Conservation (phyloP, 2,329 filamentous ascomycete genomes). For the Neoascochyta sp. region DNA sequence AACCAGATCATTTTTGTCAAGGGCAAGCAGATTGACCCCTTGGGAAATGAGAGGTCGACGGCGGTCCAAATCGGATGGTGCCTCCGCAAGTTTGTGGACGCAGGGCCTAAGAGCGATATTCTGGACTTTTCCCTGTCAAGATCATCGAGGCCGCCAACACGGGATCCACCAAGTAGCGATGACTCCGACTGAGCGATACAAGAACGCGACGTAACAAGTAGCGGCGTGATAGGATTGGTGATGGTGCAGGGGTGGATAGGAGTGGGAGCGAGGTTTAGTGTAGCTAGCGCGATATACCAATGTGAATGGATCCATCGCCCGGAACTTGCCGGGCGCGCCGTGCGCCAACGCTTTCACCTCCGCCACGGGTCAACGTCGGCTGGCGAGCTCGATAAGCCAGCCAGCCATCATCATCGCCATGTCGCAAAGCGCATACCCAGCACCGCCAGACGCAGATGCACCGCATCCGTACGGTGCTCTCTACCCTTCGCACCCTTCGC, state of each 20-base stretch:
- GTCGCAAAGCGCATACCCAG: constrained; percentile 8
- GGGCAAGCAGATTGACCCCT: constrained; percentile 41
- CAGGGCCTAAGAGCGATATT: constrained; percentile 42
- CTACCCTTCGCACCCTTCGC: constrained; percentile 8
- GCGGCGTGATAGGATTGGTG: too few relatives aligned
- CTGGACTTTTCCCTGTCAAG: constrained; percentile 44
- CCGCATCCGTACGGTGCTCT: constrained; percentile 9
- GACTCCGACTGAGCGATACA: constrained; percentile 36
- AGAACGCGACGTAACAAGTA: too few relatives aligned
- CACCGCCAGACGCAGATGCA: constrained; percentile 7
- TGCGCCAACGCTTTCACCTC: too few relatives aligned
- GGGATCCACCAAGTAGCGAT: constrained; percentile 30
- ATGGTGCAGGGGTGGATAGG: too few relatives aligned
- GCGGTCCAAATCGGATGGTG: constrained; percentile 47
- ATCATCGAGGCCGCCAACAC: constrained; percentile 38
- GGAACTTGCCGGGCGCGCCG: too few relatives aligned
- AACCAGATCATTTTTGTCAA: constrained; percentile 49
- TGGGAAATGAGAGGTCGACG: constrained; percentile 40
- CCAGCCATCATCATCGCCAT: constrained; percentile 7
- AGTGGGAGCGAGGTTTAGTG: too few relatives aligned
- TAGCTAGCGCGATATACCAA: too few relatives aligned
- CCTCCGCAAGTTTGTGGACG: constrained; percentile 45
- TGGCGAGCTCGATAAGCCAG: too few relatives aligned
- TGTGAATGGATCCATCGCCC: too few relatives aligned
- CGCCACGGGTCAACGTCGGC: constrained; percentile 6